Percentiles rank a stretch among this genome's conserved stretches.
phyloP scores from a whole-genome alignment of 2,329 filamentous ascomycete species.

The Aspergillus vadensis region DNA sequence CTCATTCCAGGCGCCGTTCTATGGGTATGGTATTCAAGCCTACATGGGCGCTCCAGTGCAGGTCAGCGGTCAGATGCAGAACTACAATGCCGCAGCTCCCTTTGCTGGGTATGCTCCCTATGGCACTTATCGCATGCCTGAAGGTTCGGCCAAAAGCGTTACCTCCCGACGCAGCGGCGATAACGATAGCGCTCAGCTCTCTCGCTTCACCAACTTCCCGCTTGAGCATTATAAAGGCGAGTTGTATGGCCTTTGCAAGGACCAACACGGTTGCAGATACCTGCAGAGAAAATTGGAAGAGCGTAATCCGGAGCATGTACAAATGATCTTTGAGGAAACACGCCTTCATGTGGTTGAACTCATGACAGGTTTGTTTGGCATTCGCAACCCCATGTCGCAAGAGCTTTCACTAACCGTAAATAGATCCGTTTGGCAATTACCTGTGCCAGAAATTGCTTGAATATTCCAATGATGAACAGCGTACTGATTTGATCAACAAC shows the following conservation, averaged over 20 bases:
- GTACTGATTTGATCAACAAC: slow-evolving; percentile 88
- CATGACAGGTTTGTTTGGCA: slow-evolving; percentile 69
- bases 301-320: slow-evolving; percentile 76
- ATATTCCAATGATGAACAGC: slow-evolving; percentile 92
- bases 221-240: slow-evolving; percentile 79
- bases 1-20: slow-evolving; percentile 45
- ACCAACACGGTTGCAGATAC: slow-evolving; percentile 96
- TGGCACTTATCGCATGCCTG: slow-evolving; percentile 61
- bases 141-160: slow-evolving; percentile 75
- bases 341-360: slow-evolving; percentile 92
- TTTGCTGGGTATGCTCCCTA: slow-evolving; percentile 57
- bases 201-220: slow-evolving; percentile 79
- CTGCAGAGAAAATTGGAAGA: slow-evolving; percentile 97
- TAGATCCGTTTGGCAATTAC: slow-evolving; percentile 97
- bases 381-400: background rate
- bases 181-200: slow-evolving; percentile 60
- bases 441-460: slow-evolving; percentile 98
- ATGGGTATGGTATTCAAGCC: slow-evolving; percentile 54
- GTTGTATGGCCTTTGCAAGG: slow-evolving; percentile 90
- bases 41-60: slow-evolving; percentile 56
- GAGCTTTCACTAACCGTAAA: slow-evolving; percentile 24
- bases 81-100: slow-evolving; percentile 58
- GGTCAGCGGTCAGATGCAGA: slow-evolving; percentile 36
- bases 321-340: slow-evolving; percentile 93
- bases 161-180: slow-evolving; percentile 59